phyloP scores from a whole-genome alignment of 1,284 basidiomycete genomes.

The Phellopilus nigrolimitatus region DNA sequence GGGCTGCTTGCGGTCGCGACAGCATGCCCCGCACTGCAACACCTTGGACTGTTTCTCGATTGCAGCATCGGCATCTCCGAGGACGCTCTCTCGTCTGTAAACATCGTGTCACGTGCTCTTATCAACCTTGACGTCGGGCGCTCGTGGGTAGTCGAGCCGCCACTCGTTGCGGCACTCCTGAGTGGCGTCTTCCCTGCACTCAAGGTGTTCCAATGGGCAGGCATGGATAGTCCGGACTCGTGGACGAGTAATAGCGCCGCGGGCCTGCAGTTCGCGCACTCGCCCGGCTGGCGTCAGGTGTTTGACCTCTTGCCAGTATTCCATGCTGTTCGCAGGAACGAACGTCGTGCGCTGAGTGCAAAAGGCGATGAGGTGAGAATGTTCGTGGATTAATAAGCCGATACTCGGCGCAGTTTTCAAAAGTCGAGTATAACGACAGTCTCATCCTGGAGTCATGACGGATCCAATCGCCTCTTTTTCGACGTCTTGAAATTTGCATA shows the following conservation, averaged over 20 bases:
- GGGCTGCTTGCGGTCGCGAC: slow-evolving; percentile 12
- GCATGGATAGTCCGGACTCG: slow-evolving; percentile 8
- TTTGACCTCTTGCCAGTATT: slow-evolving; percentile 18
- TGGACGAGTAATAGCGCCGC: neutral
- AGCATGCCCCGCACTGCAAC: slow-evolving; percentile 11
- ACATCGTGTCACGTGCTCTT: slow-evolving; percentile 10
- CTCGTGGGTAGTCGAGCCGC: slow-evolving; percentile 8
- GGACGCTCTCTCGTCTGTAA: neutral
- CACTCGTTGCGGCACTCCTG: slow-evolving; percentile 18
- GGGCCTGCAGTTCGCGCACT: slow-evolving; percentile 1
- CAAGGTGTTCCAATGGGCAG: slow-evolving; percentile 18
- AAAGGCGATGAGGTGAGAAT: neutral
- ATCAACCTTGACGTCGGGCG: slow-evolving; percentile 18
- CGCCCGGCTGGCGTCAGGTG: slow-evolving; percentile 16
- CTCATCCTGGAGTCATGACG: no score
- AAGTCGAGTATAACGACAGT: no score
- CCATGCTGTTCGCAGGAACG: slow-evolving; percentile 17
- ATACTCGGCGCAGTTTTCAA: no score
- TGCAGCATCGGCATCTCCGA: slow-evolving; percentile 3
- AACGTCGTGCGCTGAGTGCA: neutral
- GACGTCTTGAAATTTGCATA: no score
- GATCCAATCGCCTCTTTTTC: no score
- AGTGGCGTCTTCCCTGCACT: slow-evolving; percentile 19
- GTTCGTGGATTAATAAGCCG: slow-evolving; percentile 14
- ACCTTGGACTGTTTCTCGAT: slow-evolving; percentile 17